Conservation (phyloP, 1,284 basidiomycete genomes). For the Hortiboletus rubellus region DNA sequence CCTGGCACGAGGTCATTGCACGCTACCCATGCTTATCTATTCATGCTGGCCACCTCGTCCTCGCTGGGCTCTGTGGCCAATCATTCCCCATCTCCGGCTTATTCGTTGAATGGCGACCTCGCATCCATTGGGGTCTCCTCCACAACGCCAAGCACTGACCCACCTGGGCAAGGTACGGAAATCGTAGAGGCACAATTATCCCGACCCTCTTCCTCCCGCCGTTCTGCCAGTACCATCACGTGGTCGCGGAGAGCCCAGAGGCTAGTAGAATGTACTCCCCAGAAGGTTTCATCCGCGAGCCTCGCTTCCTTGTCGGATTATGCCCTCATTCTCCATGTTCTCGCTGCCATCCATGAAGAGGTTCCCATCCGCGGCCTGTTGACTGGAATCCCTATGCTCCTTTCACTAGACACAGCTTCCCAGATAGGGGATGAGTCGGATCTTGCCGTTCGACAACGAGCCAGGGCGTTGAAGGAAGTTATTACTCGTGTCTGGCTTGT, state of each 20-base stretch:
- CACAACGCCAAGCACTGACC: slow-evolving; percentile 38
- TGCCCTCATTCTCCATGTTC: slow-evolving; percentile 67
- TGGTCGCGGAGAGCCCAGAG: slow-evolving; percentile 57
- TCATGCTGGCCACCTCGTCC: slow-evolving; percentile 72
- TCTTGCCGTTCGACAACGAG: slow-evolving; percentile 45
- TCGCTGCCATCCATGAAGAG: slow-evolving; percentile 67
- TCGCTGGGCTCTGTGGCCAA: slow-evolving; percentile 51
- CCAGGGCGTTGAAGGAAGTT: slow-evolving; percentile 63
- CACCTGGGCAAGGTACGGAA: slow-evolving; percentile 18
- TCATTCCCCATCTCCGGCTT: slow-evolving; percentile 44
- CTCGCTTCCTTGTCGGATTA: slow-evolving; percentile 76
- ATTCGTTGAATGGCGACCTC: slow-evolving; percentile 37
- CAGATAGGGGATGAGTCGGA: slow-evolving; percentile 44
- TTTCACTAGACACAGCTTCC: slow-evolving; percentile 68
- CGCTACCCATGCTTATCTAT: slow-evolving; percentile 76
- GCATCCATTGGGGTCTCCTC: slow-evolving; percentile 40
- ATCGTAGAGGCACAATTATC: slow-evolving; percentile 27
- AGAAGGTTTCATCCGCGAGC: slow-evolving; percentile 44
- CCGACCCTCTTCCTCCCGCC: slow-evolving; percentile 43
- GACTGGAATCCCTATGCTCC: slow-evolving; percentile 82
- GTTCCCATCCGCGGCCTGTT: slow-evolving; percentile 74
- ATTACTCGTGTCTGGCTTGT: slow-evolving; percentile 64
- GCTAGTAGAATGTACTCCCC: slow-evolving; percentile 49
- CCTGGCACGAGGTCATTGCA: slow-evolving; percentile 69
- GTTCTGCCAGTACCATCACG: slow-evolving; percentile 47